Evolutionary conservation across 2,329 filamentous ascomycete genomes (phyloP).

Genomic region (Geosmithia morbida): DNA sequence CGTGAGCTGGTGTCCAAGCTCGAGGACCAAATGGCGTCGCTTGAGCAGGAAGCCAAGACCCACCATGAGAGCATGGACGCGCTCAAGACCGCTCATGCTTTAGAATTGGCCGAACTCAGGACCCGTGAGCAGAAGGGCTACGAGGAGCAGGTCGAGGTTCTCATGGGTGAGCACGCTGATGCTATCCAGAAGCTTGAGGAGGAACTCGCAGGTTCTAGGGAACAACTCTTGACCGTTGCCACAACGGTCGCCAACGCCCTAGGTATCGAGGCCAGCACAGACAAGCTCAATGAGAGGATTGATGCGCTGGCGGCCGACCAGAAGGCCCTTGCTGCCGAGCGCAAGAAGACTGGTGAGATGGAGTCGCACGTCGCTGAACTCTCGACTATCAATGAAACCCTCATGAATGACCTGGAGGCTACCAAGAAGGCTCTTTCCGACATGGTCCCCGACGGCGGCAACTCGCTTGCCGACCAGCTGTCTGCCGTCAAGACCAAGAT

Average conservation of each 20-base stretch:
- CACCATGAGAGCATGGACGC: conserved; percentile 36
- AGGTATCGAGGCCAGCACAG: conserved; percentile 50
- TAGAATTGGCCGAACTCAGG: conserved; percentile 34
- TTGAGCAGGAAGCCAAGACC: conserved; percentile 41
- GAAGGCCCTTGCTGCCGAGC: conserved; percentile 42
- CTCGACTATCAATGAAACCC: conserved; percentile 39
- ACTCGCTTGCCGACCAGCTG: conserved; percentile 33
- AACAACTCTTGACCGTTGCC: conserved; percentile 50
- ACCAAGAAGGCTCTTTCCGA: conserved; percentile 39
- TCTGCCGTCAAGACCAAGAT: conserved; percentile 52
- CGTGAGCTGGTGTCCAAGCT: conserved; percentile 34
- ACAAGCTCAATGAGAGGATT: conserved; percentile 50
- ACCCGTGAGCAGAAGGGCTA: conserved; percentile 36
- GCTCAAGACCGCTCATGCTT: conserved; percentile 33
- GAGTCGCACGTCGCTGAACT: conserved; percentile 40
- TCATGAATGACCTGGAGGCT: conserved; percentile 47
- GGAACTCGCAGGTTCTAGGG: conserved; percentile 50
- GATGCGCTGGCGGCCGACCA: conserved; percentile 41
- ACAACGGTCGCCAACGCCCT: conserved; percentile 46
- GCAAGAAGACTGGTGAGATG: conserved; percentile 42
- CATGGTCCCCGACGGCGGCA: conserved; percentile 35
- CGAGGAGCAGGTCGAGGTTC: conserved; percentile 39
- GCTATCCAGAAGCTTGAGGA: conserved; percentile 40
- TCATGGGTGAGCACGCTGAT: conserved; percentile 47
- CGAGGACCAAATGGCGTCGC: conserved; percentile 43